Evolutionary conservation across 768 basidiomycete species (phyloP).

Genomic region (Gymnopilus dilepis): DNA sequence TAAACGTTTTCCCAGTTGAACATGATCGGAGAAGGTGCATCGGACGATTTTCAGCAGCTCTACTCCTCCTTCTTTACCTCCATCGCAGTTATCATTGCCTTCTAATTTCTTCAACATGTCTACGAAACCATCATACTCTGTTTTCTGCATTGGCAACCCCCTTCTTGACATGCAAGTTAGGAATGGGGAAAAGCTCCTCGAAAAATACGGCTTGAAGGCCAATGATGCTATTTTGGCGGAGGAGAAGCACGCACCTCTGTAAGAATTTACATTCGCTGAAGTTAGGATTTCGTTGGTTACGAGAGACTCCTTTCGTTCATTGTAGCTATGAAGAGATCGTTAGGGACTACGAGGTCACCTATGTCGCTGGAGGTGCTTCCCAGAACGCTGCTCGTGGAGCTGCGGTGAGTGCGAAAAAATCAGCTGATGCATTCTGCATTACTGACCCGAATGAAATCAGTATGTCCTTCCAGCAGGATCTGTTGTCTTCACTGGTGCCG

Average conservation of each 20-base stretch:
- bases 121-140: constrained; percentile 48
- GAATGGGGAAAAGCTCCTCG: constrained; percentile 80
- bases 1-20: constrained; percentile 16
- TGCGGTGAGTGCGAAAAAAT: constrained; percentile 63
- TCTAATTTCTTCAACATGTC: constrained; percentile 70
- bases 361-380: constrained; percentile 96
- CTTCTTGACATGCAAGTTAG: constrained; percentile 95
- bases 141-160: constrained; percentile 96
- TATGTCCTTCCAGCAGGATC: constrained; percentile 88
- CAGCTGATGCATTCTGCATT: background rate
- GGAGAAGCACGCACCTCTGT: constrained; percentile 90
- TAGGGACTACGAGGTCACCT: constrained; percentile 75
- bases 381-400: constrained; percentile 98
- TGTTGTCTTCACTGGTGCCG: constrained; percentile 93
- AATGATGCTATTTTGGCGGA: constrained; percentile 97
- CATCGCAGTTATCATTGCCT: constrained; percentile 53
- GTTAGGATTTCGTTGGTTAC: background rate
- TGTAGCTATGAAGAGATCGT: constrained; percentile 89
- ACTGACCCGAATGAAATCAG: constrained; percentile 44
- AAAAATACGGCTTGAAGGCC: constrained; percentile 89
- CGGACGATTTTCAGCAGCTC: background rate
- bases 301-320: constrained; percentile 1
- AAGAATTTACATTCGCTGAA: constrained; percentile 28
- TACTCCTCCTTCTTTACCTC: constrained; percentile 1
- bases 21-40: background rate